Percentiles rank a stretch among this genome's conserved stretches.
Conservation (phyloP, 2,329 filamentous ascomycete species). For the Aspergillus viridinutans region DNA sequence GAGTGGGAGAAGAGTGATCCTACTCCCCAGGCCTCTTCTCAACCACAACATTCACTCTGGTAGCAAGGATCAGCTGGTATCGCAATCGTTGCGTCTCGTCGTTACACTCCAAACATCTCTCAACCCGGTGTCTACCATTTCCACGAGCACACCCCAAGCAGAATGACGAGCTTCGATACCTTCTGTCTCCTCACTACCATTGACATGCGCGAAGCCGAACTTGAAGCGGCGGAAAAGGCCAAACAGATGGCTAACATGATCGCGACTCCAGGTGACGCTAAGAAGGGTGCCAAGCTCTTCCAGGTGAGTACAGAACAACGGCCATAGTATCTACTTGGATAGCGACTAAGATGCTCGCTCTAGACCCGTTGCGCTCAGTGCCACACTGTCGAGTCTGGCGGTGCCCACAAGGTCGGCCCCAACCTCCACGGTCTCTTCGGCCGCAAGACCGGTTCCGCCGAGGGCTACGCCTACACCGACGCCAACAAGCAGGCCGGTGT, state of each 20-base stretch:
- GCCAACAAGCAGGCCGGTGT: slow-evolving; percentile 98
- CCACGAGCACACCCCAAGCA: not conserved
- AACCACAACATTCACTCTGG: not conserved
- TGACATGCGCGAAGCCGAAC: slow-evolving; percentile 22
- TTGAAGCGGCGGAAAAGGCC: slow-evolving; percentile 14
- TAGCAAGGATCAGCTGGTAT: not conserved
- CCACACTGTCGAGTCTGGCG: slow-evolving; percentile 88
- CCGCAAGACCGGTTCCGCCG: slow-evolving; percentile 86
- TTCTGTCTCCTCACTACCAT: slow-evolving; percentile 19
- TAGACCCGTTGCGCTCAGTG: slow-evolving; percentile 93
- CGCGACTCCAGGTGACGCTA: slow-evolving; percentile 66
- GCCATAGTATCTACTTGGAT: not conserved
- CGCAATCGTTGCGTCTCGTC: not conserved
- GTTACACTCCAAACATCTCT: not conserved
- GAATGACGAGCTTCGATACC: slow-evolving; percentile 25
- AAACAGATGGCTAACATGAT: slow-evolving; percentile 25
- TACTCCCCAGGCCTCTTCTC: not conserved
- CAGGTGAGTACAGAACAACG: slow-evolving; percentile 52
- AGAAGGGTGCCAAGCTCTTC: slow-evolving; percentile 99
- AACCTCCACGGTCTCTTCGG: slow-evolving; percentile 97
- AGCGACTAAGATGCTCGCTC: slow-evolving; percentile 6
- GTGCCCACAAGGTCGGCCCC: slow-evolving; percentile 97
- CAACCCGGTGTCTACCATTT: slow-evolving; percentile 10
- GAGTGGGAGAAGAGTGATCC: not conserved
- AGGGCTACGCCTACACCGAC: slow-evolving; percentile 96